A percentile compares a stretch with the other conserved stretches of the same genome.
Evolutionary conservation across 1,139 yeast genomes (phyloP).

Genomic region (Martiniozyma asiatica): DNA sequence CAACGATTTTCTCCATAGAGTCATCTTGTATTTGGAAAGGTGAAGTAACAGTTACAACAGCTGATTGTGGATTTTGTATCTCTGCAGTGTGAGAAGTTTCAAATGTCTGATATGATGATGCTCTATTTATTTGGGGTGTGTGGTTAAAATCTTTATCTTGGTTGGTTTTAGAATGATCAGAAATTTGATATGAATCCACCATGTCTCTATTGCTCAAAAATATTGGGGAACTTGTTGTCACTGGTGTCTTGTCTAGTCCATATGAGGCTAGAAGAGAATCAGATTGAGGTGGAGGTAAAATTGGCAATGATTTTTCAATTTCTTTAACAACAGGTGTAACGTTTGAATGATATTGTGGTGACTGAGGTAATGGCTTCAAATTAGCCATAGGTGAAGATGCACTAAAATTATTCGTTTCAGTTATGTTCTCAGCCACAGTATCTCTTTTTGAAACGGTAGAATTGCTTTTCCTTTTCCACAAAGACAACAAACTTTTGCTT

Average conservation of each 20-base stretch:
- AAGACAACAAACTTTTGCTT: conserved; percentile 17
- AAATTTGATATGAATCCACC: too few species aligned
- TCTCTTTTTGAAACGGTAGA: too few species aligned
- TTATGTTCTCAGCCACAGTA: too few species aligned
- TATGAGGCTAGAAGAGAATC: conserved; percentile 14
- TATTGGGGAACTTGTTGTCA: conserved; percentile 10
- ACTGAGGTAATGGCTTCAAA: too few species aligned
- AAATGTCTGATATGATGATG: conserved; percentile 7
- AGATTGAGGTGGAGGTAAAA: conserved; percentile 7
- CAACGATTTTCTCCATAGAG: conserved; percentile 2
- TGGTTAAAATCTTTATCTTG: not conserved
- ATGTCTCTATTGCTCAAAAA: conserved; percentile 4
- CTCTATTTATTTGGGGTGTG: conserved; percentile 3
- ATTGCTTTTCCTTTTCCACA: conserved; percentile 24
- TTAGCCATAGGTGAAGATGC: too few species aligned
- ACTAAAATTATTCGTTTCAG: too few species aligned
- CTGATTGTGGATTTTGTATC: conserved; percentile 8
- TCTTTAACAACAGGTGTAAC: too few species aligned
- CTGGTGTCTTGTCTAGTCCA: conserved; percentile 15
- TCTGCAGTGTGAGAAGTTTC: conserved; percentile 6
- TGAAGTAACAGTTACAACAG: conserved; percentile 6
- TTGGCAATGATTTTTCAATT: too few species aligned
- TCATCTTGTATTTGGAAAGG: conserved; percentile 2
- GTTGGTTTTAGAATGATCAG: not conserved
- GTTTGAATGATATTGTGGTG: too few species aligned